Conservation (phyloP, 2,329 filamentous ascomycete genomes). For the Blastomyces gilchristii region DNA sequence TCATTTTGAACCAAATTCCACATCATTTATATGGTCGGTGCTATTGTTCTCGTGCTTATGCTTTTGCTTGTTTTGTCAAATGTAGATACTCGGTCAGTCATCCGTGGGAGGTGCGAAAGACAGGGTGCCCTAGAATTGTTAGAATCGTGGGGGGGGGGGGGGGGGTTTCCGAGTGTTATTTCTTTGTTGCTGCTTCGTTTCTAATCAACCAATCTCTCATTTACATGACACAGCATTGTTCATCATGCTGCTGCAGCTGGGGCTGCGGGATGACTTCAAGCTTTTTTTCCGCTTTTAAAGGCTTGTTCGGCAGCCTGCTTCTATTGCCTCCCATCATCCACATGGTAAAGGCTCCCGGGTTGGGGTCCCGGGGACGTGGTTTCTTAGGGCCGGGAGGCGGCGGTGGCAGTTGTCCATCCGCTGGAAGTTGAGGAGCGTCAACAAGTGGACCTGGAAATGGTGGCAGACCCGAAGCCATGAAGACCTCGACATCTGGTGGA, state of each 20-base stretch:
- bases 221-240: conserved; percentile 27
- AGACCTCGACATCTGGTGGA: conserved; percentile 10
- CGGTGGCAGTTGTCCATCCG: conserved; percentile 8
- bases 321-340: conserved; percentile 37
- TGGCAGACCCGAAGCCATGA: conserved; percentile 7
- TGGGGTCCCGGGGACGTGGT: conserved; percentile 18
- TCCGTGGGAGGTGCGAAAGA: neutral
- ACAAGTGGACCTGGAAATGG: conserved; percentile 15
- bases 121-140: neutral
- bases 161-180: neutral
- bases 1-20: neutral
- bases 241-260: conserved; percentile 20
- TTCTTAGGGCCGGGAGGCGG: conserved; percentile 26
- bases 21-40: neutral
- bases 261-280: conserved; percentile 26
- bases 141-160: too few relatives aligned
- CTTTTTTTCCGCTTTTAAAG: conserved; percentile 41
- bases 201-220: conserved; percentile 1
- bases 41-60: neutral
- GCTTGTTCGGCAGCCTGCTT: conserved; percentile 23
- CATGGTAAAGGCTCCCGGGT: conserved; percentile 31
- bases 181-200: neutral
- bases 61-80: neutral
- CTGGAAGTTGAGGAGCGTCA: conserved; percentile 7
- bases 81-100: neutral